Conservation (phyloP, 257 asterid genomes). For the Jaltomata sinuosa region DNA sequence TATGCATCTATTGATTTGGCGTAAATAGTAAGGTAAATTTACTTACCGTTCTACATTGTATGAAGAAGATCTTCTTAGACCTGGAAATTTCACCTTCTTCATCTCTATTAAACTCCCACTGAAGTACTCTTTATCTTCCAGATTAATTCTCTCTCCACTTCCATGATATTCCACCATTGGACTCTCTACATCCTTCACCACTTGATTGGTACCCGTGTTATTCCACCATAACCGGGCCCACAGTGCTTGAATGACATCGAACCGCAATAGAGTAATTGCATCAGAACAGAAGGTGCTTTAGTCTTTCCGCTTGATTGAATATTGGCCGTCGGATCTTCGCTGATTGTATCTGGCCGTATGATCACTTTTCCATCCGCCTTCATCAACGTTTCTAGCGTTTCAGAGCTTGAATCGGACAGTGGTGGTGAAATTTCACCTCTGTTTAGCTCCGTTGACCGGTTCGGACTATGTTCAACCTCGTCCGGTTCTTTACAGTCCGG, state of each 20-base stretch:
- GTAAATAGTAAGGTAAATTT: neutral
- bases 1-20: too few species aligned
- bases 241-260: conserved; percentile 66
- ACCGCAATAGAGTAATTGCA: conserved; percentile 76
- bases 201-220: conserved; percentile 19
- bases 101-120: conserved; percentile 65
- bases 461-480: conserved; percentile 16
- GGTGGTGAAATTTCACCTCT: conserved; percentile 62
- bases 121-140: conserved; percentile 67
- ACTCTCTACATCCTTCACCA: conserved; percentile 21
- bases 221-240: conserved; percentile 54
- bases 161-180: conserved; percentile 13
- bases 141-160: conserved; percentile 13
- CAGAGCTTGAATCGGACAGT: conserved; percentile 71
- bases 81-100: conserved; percentile 40
- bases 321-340: conserved; percentile 6
- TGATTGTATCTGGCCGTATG: conserved; percentile 12
- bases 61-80: conserved; percentile 64
- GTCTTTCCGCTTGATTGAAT: conserved; percentile 14
- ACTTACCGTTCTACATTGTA: conserved; percentile 66
- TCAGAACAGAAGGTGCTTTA: conserved; percentile 52
- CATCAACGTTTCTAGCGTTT: conserved; percentile 50
- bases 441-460: conserved; percentile 9
- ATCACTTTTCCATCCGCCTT: conserved; percentile 32
- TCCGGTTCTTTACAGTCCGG: neutral